Evolutionary conservation across 2,329 filamentous ascomycete species (phyloP).

Genomic region (Cladosporium velox): DNA sequence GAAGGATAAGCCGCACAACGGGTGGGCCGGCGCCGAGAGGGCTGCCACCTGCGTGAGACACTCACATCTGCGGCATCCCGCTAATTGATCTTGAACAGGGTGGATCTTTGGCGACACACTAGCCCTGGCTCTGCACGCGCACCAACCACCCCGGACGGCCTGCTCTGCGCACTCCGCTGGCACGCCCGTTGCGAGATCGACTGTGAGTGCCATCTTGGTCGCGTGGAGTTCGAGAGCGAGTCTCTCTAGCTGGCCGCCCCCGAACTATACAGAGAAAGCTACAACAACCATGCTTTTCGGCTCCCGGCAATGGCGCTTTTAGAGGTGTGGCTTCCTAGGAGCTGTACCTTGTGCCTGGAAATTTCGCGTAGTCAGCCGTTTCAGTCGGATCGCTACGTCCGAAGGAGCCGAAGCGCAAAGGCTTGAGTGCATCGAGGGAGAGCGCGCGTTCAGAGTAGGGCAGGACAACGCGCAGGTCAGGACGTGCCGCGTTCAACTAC

Average conservation of each 20-base stretch:
- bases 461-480: conserved; percentile 1
- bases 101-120: conserved; percentile 17
- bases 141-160: conserved; percentile 21
- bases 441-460: conserved; percentile 14
- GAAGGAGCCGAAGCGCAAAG: conserved; percentile 17
- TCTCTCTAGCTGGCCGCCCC: neutral
- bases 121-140: conserved; percentile 21
- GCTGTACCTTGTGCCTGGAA: conserved; percentile 16
- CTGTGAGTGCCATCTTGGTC: neutral
- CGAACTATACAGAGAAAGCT: neutral
- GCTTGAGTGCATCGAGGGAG: conserved; percentile 8
- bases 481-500: neutral
- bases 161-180: neutral
- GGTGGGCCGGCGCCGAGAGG: conserved; percentile 18
- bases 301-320: conserved; percentile 5
- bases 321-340: neutral
- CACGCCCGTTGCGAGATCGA: conserved; percentile 7
- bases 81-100: conserved; percentile 22
- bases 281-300: conserved; percentile 13
- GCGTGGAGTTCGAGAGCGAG: neutral
- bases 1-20: conserved; percentile 18
- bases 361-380: conserved; percentile 10
- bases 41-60: conserved; percentile 33
- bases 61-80: conserved; percentile 18
- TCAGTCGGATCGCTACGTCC: conserved; percentile 11